Base-by-base conservation (phyloP, 345 rosid genomes). In the Gynandropsis gynandra region DNA sequence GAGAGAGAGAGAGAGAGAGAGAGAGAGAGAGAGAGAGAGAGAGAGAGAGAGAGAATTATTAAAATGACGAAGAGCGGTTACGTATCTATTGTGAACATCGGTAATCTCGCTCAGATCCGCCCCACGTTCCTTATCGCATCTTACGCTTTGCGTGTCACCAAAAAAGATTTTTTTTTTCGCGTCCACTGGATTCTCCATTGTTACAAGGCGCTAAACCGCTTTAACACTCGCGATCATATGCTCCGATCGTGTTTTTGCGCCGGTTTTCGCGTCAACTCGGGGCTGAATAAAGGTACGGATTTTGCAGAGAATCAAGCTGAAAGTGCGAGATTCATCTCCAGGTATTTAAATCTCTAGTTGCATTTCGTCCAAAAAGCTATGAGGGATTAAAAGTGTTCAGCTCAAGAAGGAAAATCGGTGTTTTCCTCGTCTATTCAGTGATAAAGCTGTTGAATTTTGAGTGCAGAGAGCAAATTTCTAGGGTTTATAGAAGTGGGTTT, bases 71-170 rank as follows among this genome's bases (percentile, higher is more conserved):
- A 47, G 71, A 61, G 47, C 65, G 71, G 71, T 59, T 66, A 66
- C 64, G 19, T 17, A n/a, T 31, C 64, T 32, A 33, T 39, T 40
- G 18, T 21, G 10, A 12, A 17, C 71, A 56, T 66, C 61, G 71
- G 47, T 52, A 59, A 13, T 47, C 47, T 66, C 71, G 56, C 56
- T 59, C 18, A 39, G 70, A 52, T 65, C 64, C 41, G 52, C 50
- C 61, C n/a, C 50, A 50, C 56, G 65, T 65, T 62, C 45, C 32
- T 59, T 44, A 7, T 62, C 51, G 19, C 16, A 27, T 47, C 53
- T 65, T 63, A 51, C 72, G 64, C 77, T 72, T 85, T 78, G 80
- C 83, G 80, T 82, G 73, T 53, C 37, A 15, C 62, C 48, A 43
- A 66, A 78, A 74, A 75, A 69, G 67, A 15, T 59, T 9, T 33